Evolutionary conservation across 257 asterid genomes (phyloP).

Genomic region (Gardenia jasminoides): DNA sequence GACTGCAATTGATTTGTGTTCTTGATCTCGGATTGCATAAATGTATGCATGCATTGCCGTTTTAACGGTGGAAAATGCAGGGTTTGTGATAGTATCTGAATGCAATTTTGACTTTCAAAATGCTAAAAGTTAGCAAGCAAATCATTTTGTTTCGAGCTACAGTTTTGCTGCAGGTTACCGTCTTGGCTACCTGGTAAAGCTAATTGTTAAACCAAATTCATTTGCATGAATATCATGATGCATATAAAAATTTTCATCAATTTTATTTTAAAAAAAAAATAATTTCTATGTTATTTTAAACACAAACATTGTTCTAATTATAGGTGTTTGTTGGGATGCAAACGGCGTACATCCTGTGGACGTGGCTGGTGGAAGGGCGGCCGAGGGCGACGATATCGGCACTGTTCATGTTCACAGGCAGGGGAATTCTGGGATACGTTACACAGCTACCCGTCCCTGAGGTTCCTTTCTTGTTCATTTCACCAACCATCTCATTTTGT

Average conservation of each 20-base stretch:
- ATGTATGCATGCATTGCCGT: neutral
- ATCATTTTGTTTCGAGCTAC: no score
- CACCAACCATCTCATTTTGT: neutral
- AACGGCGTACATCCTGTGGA: slow-evolving; percentile 68
- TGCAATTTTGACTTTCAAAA: no score
- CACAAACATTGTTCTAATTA: no score
- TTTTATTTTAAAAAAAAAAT: no score
- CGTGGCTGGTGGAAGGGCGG: slow-evolving; percentile 83
- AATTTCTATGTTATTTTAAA: no score
- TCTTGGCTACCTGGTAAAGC: no score
- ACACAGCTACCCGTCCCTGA: slow-evolving; percentile 89
- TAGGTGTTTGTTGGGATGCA: slow-evolving; percentile 87
- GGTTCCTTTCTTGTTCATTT: slow-evolving; percentile 31
- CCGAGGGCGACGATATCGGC: slow-evolving; percentile 79
- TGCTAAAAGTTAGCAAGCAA: no score
- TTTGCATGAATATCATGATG: no score
- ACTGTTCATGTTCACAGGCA: slow-evolving; percentile 86
- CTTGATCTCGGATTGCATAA: neutral
- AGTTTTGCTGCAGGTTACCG: neutral
- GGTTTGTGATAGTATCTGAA: no score
- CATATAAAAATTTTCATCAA: no score
- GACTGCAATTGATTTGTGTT: neutral
- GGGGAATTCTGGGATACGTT: slow-evolving; percentile 90
- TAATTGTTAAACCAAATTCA: no score
- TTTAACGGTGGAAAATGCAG: neutral